phyloP scores from a whole-genome alignment of 148 eudicot species.

The Heliamphora exappendiculata region DNA sequence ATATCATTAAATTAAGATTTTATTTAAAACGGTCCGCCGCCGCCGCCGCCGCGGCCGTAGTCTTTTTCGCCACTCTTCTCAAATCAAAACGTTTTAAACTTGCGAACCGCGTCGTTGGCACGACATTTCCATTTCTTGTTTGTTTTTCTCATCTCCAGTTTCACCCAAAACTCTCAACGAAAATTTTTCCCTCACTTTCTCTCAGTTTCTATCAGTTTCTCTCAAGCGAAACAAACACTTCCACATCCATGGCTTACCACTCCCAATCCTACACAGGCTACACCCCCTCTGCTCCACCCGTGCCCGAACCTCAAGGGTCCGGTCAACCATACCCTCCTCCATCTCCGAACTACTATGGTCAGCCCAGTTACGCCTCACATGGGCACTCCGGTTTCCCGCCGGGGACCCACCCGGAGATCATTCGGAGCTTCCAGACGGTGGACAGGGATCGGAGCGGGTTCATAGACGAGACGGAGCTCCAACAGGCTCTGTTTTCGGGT shows the following conservation, averaged over 20 bases:
- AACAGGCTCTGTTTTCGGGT: constrained; percentile 39
- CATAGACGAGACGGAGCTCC: constrained; percentile 59
- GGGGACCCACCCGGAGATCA: constrained; percentile 63
- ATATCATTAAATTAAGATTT: no score
- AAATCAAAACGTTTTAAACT: no score
- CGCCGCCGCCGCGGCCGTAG: no score
- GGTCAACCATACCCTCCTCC: constrained; percentile 10
- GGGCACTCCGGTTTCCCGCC: constrained; percentile 44
- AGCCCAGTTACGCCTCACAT: constrained; percentile 11
- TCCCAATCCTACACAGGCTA: constrained; percentile 3
- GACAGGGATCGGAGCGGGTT: constrained; percentile 65
- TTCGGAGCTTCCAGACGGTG: constrained; percentile 70
- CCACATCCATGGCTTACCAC: constrained; percentile 1
- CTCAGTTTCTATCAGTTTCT: not conserved
- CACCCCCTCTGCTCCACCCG: constrained; percentile 56
- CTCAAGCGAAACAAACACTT: not conserved
- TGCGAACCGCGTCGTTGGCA: no score
- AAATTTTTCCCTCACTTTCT: not conserved
- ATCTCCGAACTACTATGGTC: constrained; percentile 5
- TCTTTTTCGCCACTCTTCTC: no score
- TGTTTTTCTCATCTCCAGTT: no score
- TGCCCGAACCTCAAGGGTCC: constrained; percentile 22
- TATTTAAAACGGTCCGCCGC: no score
- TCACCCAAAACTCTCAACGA: no score
- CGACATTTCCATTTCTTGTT: no score